A percentile compares a stretch with the other conserved stretches of the same genome.
Conservation (phyloP, 129 eudicot genomes). For the Cynara cardunculus region DNA sequence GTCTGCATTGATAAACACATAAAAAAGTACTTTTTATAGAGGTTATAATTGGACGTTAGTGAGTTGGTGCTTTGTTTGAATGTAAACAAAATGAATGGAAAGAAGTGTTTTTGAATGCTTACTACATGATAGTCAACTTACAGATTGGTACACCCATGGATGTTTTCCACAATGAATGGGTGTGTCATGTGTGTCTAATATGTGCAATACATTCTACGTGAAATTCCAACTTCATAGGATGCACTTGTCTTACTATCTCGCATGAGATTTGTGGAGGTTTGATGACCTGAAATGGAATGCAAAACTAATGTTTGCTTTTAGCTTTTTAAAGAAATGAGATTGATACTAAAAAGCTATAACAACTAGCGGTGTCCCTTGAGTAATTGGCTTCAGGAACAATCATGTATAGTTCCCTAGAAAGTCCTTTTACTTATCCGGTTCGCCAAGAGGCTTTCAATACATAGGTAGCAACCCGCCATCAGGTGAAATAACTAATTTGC, state of each 20-base stretch:
- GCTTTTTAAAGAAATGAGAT: not conserved
- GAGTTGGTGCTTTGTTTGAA: not conserved
- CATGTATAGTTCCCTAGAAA: not conserved
- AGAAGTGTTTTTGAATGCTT: not conserved
- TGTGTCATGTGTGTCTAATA: not conserved
- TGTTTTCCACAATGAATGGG: not conserved
- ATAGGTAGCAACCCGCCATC: not conserved
- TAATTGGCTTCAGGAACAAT: not conserved
- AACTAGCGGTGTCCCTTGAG: not conserved
- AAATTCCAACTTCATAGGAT: not conserved
- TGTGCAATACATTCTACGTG: not conserved
- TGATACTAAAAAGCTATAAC: not conserved
- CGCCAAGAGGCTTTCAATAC: not conserved
- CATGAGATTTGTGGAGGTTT: not conserved
- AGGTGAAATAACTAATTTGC: not conserved
- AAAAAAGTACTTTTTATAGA: not conserved
- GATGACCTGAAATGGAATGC: not conserved
- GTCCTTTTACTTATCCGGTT: not conserved
- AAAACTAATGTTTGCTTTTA: not conserved
- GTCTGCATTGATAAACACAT: not conserved
- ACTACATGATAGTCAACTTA: not conserved
- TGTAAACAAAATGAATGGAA: not conserved
- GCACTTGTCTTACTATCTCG: not conserved
- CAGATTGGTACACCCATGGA: not conserved
- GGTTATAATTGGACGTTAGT: not conserved